Percentiles rank a stretch among this genome's conserved stretches.
These are phyloP conservation scores for Xylaria scruposa DNA, from an alignment of 495 filamentous ascomycete genomes.

Conservation along the genomic window DNA sequence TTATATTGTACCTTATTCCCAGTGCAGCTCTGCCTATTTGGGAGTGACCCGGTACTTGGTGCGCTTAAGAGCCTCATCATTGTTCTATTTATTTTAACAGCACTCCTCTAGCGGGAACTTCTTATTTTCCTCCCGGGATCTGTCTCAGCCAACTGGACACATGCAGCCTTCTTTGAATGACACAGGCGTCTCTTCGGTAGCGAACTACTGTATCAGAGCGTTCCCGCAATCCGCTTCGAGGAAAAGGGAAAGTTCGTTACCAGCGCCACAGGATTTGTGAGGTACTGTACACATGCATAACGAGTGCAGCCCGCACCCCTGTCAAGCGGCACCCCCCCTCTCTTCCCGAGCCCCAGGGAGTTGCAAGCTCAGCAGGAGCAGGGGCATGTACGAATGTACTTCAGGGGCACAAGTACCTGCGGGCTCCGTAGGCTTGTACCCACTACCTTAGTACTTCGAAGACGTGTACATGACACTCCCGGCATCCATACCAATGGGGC, in stretches of 20 bases:
- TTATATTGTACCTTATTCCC: neutral
- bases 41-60: neutral
- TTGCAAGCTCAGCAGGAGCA: conserved; percentile 4
- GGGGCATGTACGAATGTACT: conserved; percentile 12
- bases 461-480: conserved; percentile 7
- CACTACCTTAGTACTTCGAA: conserved; percentile 1
- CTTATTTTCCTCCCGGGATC: neutral
- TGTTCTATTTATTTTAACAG: neutral
- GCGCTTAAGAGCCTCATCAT: neutral
- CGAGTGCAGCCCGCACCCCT: neutral
- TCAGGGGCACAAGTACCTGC: conserved; percentile 19
- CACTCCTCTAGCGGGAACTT: neutral
- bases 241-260: conserved; percentile 34
- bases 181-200: neutral
- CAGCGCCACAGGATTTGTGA: conserved; percentile 16
- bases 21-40: neutral
- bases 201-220: conserved; percentile 32
- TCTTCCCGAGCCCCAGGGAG: conserved; percentile 4
- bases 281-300: neutral
- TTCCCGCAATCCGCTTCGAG: conserved; percentile 41
- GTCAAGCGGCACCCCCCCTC: neutral
- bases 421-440: neutral
- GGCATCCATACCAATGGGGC: conserved; percentile 16
- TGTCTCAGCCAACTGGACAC: conserved; percentile 4
- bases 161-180: neutral